Evolutionary conservation across 2,329 filamentous ascomycete species (phyloP).

Genomic region (Amauroascus niger): DNA sequence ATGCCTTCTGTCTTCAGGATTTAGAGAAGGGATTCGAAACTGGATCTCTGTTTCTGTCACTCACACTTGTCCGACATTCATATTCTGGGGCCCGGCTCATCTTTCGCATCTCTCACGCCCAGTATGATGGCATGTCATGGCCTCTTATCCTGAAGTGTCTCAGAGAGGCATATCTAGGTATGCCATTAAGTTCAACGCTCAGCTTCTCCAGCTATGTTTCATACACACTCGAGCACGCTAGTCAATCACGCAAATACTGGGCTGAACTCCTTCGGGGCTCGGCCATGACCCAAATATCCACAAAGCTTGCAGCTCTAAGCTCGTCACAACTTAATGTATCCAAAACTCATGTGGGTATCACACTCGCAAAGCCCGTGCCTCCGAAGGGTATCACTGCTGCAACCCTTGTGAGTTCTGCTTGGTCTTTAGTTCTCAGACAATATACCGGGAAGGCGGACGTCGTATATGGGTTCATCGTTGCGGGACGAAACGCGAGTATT

Average conservation of each 20-base stretch:
- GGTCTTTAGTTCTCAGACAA: constrained; percentile 49
- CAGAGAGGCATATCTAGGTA: background rate
- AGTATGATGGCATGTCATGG: constrained; percentile 55
- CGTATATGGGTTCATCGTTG: constrained; percentile 52
- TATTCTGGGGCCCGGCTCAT: constrained; percentile 32
- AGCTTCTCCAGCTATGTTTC: constrained; percentile 3
- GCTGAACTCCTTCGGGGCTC: constrained; percentile 5
- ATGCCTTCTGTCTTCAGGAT: constrained; percentile 39
- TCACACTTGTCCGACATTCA: background rate
- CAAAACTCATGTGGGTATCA: background rate
- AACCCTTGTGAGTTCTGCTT: constrained; percentile 51
- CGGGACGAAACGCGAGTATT: constrained; percentile 48
- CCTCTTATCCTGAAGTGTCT: constrained; percentile 28
- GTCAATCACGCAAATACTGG: constrained; percentile 10
- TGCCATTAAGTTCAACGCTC: background rate
- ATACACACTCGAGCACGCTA: constrained; percentile 1
- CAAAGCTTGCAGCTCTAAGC: background rate
- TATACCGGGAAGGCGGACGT: constrained; percentile 43
- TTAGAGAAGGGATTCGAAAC: constrained; percentile 36
- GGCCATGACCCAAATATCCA: background rate
- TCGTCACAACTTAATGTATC: background rate
- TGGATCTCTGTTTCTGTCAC: background rate
- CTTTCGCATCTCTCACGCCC: constrained; percentile 52
- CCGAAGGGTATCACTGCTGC: constrained; percentile 47
- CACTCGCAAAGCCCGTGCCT: constrained; percentile 40